These are phyloP conservation scores for Debaryomyces coudertii DNA, from an alignment of 1,139 yeast genomes.

Conservation along the genomic window DNA sequence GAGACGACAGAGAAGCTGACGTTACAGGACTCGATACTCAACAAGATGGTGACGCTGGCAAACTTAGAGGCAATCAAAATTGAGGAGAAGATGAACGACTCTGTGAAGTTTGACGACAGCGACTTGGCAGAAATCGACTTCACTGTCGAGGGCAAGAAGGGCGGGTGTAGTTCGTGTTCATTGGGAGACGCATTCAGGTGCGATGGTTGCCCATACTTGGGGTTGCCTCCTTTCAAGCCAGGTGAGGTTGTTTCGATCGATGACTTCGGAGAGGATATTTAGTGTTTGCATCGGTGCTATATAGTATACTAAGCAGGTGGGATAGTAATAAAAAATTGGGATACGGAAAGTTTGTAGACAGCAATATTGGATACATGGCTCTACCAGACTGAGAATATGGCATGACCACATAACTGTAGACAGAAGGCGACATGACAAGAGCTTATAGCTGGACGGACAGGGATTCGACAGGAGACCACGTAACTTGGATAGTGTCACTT, in stretches of 20 bases:
- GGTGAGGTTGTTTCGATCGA: conserved; percentile 73
- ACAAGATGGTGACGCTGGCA: conserved; percentile 55
- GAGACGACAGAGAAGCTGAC: conserved; percentile 54
- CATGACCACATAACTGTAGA: too few species aligned
- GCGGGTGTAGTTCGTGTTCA: conserved; percentile 97
- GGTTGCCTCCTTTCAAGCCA: conserved; percentile 96
- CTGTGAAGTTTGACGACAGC: conserved; percentile 62
- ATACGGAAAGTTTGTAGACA: too few species aligned
- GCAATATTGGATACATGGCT: too few species aligned
- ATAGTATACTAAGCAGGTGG: background rate
- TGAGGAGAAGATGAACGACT: conserved; percentile 49
- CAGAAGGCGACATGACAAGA: too few species aligned
- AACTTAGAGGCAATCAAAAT: conserved; percentile 56
- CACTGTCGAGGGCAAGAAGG: conserved; percentile 90
- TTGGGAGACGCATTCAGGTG: conserved; percentile 98
- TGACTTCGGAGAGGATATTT: conserved; percentile 53
- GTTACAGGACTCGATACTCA: conserved; percentile 48
- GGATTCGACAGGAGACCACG: too few species aligned
- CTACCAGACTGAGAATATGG: too few species aligned
- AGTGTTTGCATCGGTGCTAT: conserved; percentile 5
- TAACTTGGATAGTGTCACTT: too few species aligned
- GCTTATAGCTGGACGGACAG: too few species aligned
- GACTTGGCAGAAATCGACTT: conserved; percentile 89
- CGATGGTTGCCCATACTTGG: conserved; percentile 96
- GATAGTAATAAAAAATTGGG: background rate